A percentile compares a stretch with the other conserved stretches of the same genome.
Evolutionary conservation across 768 basidiomycete genomes (phyloP).

Genomic region (Ramaria rubella): DNA sequence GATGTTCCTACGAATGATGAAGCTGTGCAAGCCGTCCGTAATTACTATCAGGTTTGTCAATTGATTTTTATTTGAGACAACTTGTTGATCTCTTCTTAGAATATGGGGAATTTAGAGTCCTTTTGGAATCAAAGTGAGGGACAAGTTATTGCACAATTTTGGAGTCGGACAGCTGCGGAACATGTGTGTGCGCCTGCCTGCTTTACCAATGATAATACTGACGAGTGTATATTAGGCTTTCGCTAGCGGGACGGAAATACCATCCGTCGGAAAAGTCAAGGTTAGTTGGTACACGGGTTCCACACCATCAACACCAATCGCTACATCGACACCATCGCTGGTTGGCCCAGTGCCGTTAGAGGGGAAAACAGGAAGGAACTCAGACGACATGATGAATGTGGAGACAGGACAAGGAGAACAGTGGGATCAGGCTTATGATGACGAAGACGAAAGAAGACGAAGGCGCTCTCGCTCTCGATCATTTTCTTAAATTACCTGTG

Average conservation of each 20-base stretch:
- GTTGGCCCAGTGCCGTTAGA: not conserved
- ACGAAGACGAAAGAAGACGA: conserved; percentile 7
- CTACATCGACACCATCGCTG: not conserved
- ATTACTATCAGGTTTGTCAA: conserved; percentile 71
- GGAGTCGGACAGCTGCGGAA: conserved; percentile 66
- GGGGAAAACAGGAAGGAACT: not conserved
- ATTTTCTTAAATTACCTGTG: not conserved
- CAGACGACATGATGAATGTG: not conserved
- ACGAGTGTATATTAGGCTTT: conserved; percentile 46
- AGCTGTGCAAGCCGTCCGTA: conserved; percentile 51
- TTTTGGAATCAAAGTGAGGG: conserved; percentile 49
- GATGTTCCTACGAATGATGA: conserved; percentile 46
- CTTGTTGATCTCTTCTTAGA: conserved; percentile 31
- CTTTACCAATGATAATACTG: conserved; percentile 5
- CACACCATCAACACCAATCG: not conserved
- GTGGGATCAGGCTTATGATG: conserved; percentile 8
- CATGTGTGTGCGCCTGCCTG: conserved; percentile 41
- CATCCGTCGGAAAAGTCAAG: conserved; percentile 57
- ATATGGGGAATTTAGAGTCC: conserved; percentile 63
- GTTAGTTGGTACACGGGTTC: conserved; percentile 56
- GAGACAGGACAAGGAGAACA: not conserved
- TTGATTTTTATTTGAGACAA: conserved; percentile 1
- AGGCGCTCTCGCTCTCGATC: conserved; percentile 10
- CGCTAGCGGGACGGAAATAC: conserved; percentile 62
- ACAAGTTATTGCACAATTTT: conserved; percentile 63